Evolutionary conservation across 2,329 filamentous ascomycete genomes (phyloP), one percentile per base, ranked within the genome.

Genomic region (Ceratocystis variospora): DNA sequence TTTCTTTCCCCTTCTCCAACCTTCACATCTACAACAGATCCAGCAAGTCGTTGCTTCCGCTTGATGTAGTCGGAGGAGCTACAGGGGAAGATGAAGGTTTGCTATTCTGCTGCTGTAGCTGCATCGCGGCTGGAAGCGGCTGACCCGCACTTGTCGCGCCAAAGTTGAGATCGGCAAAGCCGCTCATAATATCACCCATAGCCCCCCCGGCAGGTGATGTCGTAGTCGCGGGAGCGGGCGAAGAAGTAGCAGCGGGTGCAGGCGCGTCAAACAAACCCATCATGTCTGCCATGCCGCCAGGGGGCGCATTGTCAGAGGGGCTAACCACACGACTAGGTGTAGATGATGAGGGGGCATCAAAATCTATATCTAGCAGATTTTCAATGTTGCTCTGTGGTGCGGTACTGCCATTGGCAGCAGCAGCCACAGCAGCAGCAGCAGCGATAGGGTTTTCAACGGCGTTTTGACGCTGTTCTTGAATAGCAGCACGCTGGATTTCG

Each of bases 331-430:
- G 79, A 69, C 88, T 85, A 3, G 88, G 87, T 37, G 87, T 90
- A 48, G 82, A 84, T 12, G 89, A 93, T n/a, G 94, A 93, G 2
- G 93, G 93, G 2, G 89, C 92, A 73, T 97, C 94, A 73, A 96
- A 96, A 75, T 96, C 91, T 72, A 96, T 96, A 72, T 99, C 94
- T 66, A 99, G 82, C 22, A 99, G 80, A 74, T 97, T 99, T 76
- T 99, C 94, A 70, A 93, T 83, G 72, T 96, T 96, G 78, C 77
- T 88, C 74, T 91, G 87, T 5, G 81, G 73, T 31, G 79, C 73
- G 0, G 80, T 70, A 6, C 73, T 76, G 37, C 83, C 77, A 66
- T 81, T 82, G 67, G 85, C 85, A 0, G 86, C 85, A 0, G 85
- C 83, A 0, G 85, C 85, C 0, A 85, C 85, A 0, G 82, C 83